Conservation (phyloP, 2,329 filamentous ascomycete species). For the Apiospora pterosperma region DNA sequence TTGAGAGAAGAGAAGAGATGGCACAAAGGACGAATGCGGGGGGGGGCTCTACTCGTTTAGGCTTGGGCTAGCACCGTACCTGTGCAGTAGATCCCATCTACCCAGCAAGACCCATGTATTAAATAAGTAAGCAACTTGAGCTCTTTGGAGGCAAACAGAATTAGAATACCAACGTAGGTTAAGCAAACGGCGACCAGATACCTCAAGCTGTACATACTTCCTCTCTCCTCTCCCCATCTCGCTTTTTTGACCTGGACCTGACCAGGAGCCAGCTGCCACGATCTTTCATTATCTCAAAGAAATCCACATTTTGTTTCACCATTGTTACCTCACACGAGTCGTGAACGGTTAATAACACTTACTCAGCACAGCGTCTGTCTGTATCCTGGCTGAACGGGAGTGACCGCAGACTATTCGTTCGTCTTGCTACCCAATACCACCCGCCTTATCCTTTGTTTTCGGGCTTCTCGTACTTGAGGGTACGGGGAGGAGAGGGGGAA, state of each 20-base stretch:
- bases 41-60: neutral
- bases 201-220: neutral
- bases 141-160: neutral
- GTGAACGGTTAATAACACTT: neutral
- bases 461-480: neutral
- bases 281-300: neutral
- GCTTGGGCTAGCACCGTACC: constrained; percentile 1
- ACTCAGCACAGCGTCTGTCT: neutral
- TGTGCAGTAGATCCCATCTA: constrained; percentile 3
- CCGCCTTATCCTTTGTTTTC: neutral
- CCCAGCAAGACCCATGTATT: neutral
- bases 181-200: neutral
- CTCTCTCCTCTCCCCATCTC: neutral
- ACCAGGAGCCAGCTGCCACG: no score
- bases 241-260: no score
- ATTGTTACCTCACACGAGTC: neutral
- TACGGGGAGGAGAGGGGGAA: no score
- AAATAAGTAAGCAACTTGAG: neutral
- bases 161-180: no score
- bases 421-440: neutral
- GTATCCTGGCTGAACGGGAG: neutral
- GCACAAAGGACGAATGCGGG: neutral
- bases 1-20: neutral
- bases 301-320: constrained; percentile 2
- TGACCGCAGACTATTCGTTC: neutral